phyloP scores from a whole-genome alignment of 306 rosid genomes.

The Castanea mollissima region DNA sequence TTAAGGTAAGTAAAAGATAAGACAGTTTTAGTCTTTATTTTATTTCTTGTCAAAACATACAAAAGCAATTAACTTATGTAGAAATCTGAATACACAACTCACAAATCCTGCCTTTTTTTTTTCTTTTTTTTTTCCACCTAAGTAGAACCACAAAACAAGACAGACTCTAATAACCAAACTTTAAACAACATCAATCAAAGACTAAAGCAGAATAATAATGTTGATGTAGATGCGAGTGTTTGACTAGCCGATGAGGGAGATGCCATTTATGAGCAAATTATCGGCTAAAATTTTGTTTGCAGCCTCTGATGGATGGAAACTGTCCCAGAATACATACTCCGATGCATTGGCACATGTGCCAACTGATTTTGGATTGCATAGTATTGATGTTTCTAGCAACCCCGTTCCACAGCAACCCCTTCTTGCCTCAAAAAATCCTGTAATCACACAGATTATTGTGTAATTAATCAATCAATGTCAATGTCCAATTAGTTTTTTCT shows the following conservation, averaged over 20 bases:
- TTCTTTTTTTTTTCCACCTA: too few species aligned
- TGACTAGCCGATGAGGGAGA: conserved; percentile 47
- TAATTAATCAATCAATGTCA: neutral
- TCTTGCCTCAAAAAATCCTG: conserved; percentile 70
- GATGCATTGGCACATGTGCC: conserved; percentile 83
- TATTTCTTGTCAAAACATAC: neutral
- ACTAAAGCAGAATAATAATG: too few species aligned
- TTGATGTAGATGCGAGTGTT: neutral
- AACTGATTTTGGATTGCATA: conserved; percentile 50
- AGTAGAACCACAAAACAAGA: too few species aligned
- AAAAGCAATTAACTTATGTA: neutral
- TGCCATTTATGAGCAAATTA: conserved; percentile 38
- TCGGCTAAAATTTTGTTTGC: conserved; percentile 45
- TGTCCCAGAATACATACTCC: conserved; percentile 75
- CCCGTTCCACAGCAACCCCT: conserved; percentile 74
- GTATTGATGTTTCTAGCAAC: conserved; percentile 51
- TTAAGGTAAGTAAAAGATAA: neutral
- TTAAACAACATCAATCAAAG: too few species aligned
- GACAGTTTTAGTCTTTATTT: neutral
- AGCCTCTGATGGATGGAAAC: conserved; percentile 68
- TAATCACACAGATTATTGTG: conserved; percentile 6
- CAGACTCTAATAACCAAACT: too few species aligned
- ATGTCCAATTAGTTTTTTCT: neutral
- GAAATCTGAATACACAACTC: too few species aligned
- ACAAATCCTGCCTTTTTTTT: too few species aligned